Percentiles rank a stretch among this genome's conserved stretches.
Evolutionary conservation across 148 eudicot species (phyloP).

Genomic region (Spergularia bocconei): DNA sequence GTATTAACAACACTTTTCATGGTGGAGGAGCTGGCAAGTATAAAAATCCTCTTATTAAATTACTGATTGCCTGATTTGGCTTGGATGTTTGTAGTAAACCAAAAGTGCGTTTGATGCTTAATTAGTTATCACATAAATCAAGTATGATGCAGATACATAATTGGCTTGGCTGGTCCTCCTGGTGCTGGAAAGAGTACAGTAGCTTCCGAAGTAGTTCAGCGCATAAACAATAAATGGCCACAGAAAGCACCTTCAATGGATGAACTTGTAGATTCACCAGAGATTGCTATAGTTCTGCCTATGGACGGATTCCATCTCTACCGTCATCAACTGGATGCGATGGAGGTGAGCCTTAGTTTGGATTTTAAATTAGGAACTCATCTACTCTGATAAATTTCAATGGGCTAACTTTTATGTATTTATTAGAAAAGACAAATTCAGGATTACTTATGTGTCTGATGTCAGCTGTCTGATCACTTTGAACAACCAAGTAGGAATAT

Average conservation of each 20-base stretch:
- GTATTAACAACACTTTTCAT: too few relatives aligned
- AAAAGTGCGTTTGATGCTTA: not conserved
- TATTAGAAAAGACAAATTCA: not conserved
- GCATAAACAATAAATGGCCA: conserved; percentile 79
- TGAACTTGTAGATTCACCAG: conserved; percentile 60
- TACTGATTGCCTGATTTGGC: not conserved
- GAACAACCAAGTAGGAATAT: not conserved
- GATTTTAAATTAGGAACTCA: not conserved
- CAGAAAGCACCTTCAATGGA: conserved; percentile 59
- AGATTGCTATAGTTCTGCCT: conserved; percentile 79
- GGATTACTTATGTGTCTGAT: not conserved
- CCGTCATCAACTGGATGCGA: conserved; percentile 83
- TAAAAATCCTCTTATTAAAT: not conserved
- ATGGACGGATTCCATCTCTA: conserved; percentile 99
- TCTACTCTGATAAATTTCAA: not conserved
- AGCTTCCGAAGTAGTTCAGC: conserved; percentile 72
- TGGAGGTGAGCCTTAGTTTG: conserved; percentile 59
- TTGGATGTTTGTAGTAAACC: not conserved
- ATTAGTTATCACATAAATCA: conserved; percentile 12
- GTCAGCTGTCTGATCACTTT: not conserved
- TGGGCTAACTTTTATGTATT: not conserved
- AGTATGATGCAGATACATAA: conserved; percentile 60
- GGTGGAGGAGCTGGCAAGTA: too few relatives aligned
- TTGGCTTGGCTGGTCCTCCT: conserved; percentile 96
- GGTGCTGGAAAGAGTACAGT: conserved; percentile 97